Conservation (phyloP, 768 basidiomycete species). For the Lactifluus volemus region DNA sequence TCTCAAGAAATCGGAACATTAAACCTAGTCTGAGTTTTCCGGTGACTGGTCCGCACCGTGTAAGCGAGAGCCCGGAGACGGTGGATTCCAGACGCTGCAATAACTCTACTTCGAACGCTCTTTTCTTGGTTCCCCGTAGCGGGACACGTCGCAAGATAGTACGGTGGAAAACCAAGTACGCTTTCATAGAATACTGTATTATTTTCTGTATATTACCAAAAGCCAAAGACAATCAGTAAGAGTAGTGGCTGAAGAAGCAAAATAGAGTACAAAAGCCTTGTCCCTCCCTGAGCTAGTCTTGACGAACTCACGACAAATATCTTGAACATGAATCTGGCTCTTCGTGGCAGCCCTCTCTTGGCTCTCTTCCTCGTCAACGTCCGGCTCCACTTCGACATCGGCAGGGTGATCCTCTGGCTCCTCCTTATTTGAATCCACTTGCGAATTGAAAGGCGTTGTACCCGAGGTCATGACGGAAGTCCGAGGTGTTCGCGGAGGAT, state of each 20-base stretch:
- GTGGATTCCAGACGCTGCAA: constrained; percentile 53
- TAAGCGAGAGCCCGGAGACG: constrained; percentile 60
- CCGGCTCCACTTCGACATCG: constrained; percentile 25
- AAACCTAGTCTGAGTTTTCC: not conserved
- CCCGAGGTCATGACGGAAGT: constrained; percentile 32
- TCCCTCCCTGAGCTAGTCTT: constrained; percentile 73
- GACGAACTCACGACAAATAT: constrained; percentile 75
- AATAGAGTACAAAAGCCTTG: constrained; percentile 66
- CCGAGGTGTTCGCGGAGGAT: constrained; percentile 71
- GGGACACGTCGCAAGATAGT: constrained; percentile 39
- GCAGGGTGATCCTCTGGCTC: constrained; percentile 21
- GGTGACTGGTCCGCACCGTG: constrained; percentile 42
- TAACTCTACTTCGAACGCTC: constrained; percentile 48
- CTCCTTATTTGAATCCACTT: constrained; percentile 35
- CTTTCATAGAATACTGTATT: constrained; percentile 72
- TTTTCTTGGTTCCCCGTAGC: constrained; percentile 37
- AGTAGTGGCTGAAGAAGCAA: not conserved
- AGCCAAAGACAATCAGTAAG: not conserved
- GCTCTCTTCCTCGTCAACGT: constrained; percentile 28
- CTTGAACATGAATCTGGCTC: constrained; percentile 46
- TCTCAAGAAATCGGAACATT: not conserved
- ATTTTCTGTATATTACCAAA: constrained; percentile 50
- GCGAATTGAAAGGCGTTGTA: constrained; percentile 25
- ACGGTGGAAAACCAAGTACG: constrained; percentile 65
- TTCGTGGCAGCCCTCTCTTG: constrained; percentile 26